Evolutionary conservation across 2,329 filamentous ascomycete genomes (phyloP).

Genomic region (Aureobasidium sp.): DNA sequence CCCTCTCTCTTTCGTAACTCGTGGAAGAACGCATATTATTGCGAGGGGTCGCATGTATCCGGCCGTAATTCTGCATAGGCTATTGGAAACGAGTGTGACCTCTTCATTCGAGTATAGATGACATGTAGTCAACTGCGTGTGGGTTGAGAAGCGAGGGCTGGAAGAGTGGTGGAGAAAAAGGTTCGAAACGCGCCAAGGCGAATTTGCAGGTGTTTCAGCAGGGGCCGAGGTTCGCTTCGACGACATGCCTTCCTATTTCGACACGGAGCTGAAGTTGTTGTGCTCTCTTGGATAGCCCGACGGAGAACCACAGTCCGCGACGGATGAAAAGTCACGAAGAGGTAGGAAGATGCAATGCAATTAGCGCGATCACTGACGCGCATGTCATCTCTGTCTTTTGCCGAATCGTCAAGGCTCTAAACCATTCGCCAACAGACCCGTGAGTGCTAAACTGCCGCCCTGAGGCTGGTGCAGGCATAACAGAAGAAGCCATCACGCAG

Average conservation of each 20-base stretch:
- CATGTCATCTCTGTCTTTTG: not conserved
- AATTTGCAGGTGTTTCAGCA: not conserved
- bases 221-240: not conserved
- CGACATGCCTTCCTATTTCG: not conserved
- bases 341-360: not conserved
- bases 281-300: not conserved
- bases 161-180: not conserved
- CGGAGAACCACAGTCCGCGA: not conserved
- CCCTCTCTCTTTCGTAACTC: not conserved
- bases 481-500: no score
- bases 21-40: not conserved
- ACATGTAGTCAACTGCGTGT: not conserved
- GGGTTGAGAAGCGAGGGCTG: not conserved
- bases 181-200: conserved; percentile 7
- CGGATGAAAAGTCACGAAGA: not conserved
- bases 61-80: not conserved
- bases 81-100: not conserved
- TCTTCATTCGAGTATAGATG: not conserved
- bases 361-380: no score
- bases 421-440: not conserved
- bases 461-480: no score
- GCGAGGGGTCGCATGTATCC: not conserved
- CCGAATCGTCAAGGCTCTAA: not conserved
- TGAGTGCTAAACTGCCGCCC: not conserved
- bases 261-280: not conserved